Conservation (phyloP, 1,284 basidiomycete genomes). For the Cryptococcus neoformans region DNA sequence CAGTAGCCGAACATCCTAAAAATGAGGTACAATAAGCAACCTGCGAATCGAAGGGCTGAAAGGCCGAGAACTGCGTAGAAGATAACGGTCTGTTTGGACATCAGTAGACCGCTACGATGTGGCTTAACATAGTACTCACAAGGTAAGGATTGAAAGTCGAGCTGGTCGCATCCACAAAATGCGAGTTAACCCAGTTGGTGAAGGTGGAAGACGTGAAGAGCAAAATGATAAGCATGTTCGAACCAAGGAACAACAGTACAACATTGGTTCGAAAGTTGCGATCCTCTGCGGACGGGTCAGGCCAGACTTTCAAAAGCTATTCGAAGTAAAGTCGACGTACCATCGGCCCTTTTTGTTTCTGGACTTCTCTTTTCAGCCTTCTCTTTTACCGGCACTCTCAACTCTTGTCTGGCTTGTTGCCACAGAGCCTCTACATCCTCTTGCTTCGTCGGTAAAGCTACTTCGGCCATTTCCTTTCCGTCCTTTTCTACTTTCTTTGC, state of each 20-base stretch:
- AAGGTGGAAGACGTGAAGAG: constrained; percentile 77
- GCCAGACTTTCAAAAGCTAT: not conserved
- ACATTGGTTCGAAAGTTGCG: constrained; percentile 62
- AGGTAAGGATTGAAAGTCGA: constrained; percentile 76
- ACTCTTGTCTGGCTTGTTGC: constrained; percentile 64
- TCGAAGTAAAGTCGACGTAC: constrained; percentile 58
- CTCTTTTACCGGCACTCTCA: constrained; percentile 56
- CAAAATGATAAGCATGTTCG: constrained; percentile 79
- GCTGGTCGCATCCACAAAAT: constrained; percentile 54
- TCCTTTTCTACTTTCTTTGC: constrained; percentile 83
- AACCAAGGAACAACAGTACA: constrained; percentile 78
- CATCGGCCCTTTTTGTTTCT: constrained; percentile 85
- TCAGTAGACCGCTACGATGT: too few species aligned
- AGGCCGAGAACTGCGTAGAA: constrained; percentile 79
- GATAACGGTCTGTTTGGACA: constrained; percentile 56
- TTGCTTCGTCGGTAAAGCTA: constrained; percentile 71
- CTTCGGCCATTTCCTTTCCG: constrained; percentile 75
- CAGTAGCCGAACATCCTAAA: constrained; percentile 50
- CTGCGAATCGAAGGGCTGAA: constrained; percentile 71
- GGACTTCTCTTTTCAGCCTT: constrained; percentile 77
- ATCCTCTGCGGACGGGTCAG: constrained; percentile 16
- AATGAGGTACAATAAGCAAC: constrained; percentile 71
- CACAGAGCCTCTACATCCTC: constrained; percentile 86
- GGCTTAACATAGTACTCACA: constrained; percentile 15
- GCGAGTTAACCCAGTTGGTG: constrained; percentile 48